phyloP scores from a whole-genome alignment of 208 protist genomes.

The Acanthamoeba triangularis region DNA sequence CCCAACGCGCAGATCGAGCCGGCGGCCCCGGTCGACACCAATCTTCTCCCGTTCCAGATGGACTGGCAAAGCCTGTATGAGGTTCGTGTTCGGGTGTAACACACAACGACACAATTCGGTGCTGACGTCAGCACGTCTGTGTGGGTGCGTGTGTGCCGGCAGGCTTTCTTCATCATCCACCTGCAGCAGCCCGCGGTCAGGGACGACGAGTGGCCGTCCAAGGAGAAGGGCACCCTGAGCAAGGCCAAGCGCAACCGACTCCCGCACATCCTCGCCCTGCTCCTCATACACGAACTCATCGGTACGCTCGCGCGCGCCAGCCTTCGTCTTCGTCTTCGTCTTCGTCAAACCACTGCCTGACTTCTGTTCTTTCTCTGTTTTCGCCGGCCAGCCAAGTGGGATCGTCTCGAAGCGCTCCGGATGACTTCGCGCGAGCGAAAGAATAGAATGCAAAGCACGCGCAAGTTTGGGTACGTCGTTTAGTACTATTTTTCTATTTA shows the following conservation, averaged over 20 bases:
- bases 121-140: neutral
- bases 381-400: neutral
- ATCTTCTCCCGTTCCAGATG: neutral
- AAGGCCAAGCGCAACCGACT: neutral
- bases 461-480: neutral
- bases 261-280: constrained; percentile 9
- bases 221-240: constrained; percentile 23
- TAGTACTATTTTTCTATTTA: no score
- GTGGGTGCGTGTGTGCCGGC: no score
- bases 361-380: neutral
- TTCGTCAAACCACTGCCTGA: neutral
- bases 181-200: constrained; percentile 1
- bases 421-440: constrained; percentile 35
- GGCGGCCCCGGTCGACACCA: neutral
- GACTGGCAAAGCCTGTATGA: constrained; percentile 34
- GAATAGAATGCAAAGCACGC: constrained; percentile 8
- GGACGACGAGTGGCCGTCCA: constrained; percentile 24
- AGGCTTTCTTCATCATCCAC: constrained; percentile 41
- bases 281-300: constrained; percentile 29
- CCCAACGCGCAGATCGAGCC: neutral
- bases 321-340: neutral
- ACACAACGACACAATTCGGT: neutral
- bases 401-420: neutral
- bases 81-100: neutral
- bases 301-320: neutral